Conservation (phyloP, 148 eudicot species). For the Dianthus caryophyllus region DNA sequence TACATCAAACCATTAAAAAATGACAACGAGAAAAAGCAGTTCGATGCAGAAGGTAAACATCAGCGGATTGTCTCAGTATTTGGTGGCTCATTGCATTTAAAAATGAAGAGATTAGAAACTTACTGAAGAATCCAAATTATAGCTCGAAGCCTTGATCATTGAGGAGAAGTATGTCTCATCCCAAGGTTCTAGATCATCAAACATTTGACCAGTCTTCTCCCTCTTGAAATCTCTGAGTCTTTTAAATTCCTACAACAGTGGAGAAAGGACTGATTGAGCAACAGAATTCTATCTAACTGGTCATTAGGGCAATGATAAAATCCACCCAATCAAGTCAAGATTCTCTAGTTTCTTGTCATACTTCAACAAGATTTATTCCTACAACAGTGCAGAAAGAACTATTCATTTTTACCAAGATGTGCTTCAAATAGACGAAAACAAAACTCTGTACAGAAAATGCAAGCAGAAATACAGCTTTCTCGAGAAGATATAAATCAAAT, state of each 20-base stretch:
- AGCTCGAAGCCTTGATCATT: conserved; percentile 66
- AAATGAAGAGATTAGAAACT: conserved; percentile 7
- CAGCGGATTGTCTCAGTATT: conserved; percentile 2
- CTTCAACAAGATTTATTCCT: conserved; percentile 4
- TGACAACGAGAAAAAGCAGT: background rate
- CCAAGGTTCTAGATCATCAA: conserved; percentile 83
- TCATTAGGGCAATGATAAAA: background rate
- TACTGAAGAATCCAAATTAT: conserved; percentile 67
- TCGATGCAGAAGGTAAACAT: conserved; percentile 1
- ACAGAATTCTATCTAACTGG: background rate
- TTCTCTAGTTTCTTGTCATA: background rate
- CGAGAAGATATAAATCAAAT: background rate
- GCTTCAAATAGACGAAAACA: background rate
- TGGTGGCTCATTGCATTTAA: background rate
- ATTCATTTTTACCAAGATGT: background rate
- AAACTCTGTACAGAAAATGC: background rate
- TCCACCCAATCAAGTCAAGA: background rate
- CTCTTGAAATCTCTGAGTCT: conserved; percentile 56
- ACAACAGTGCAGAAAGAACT: background rate
- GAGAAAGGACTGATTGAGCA: background rate
- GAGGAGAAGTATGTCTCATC: conserved; percentile 82
- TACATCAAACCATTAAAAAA: conserved; percentile 11
- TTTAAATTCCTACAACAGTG: conserved; percentile 53
- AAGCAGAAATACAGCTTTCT: background rate
- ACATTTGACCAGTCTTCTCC: conserved; percentile 42